These are phyloP conservation scores for Hippophae gyantsensis DNA, from an alignment of 306 rosid species.

Conservation along the genomic window DNA sequence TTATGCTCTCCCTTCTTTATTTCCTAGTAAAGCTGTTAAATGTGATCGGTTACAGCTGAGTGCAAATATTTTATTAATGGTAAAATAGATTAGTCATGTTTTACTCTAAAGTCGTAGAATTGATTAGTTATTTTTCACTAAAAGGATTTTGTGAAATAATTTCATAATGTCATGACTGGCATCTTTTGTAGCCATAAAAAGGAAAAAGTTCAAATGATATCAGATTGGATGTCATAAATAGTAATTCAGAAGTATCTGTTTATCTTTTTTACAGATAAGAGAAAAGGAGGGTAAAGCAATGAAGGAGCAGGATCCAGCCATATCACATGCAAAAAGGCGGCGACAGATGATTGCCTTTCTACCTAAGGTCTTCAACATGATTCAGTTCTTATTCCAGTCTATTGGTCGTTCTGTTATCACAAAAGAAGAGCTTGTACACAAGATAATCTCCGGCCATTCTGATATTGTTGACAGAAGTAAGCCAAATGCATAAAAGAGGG, in stretches of 20 bases:
- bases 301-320: constrained; percentile 65
- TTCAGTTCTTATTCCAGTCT: constrained; percentile 48
- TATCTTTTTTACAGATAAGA: constrained; percentile 42
- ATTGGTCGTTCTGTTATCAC: constrained; percentile 42
- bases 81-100: too few relatives aligned
- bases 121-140: too few relatives aligned
- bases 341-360: constrained; percentile 45
- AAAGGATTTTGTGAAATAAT: too few relatives aligned
- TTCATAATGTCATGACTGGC: too few relatives aligned
- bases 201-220: too few relatives aligned
- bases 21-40: neutral
- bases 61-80: too few relatives aligned
- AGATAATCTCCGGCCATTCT: constrained; percentile 39
- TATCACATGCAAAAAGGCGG: constrained; percentile 66
- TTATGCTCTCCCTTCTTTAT: neutral
- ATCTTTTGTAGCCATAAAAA: too few relatives aligned
- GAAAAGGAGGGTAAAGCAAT: constrained; percentile 52
- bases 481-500: constrained; percentile 4
- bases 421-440: constrained; percentile 66
- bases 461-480: constrained; percentile 63
- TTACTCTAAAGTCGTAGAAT: too few relatives aligned
- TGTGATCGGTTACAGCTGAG: too few relatives aligned
- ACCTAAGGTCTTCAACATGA: constrained; percentile 76
- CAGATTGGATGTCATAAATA: neutral
- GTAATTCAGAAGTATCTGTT: constrained; percentile 9